A percentile compares a stretch with the other conserved stretches of the same genome.
Evolutionary conservation across 164 flowering plant genomes (phyloP).

Genomic region (Kingdonia uniflora): DNA sequence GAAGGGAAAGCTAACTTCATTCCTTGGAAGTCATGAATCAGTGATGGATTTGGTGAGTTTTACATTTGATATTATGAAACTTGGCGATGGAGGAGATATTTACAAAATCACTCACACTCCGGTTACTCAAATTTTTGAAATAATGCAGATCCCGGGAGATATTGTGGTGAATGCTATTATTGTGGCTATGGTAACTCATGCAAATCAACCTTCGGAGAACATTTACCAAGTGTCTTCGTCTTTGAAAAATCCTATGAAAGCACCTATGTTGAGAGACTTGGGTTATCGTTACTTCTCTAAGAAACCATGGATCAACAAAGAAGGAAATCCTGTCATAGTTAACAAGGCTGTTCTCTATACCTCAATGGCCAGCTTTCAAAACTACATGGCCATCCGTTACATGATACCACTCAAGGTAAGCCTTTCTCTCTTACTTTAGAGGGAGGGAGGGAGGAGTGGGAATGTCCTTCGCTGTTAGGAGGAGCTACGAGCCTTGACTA

Average conservation of each 20-base stretch:
- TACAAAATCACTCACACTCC: no score
- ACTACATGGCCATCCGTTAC: constrained; percentile 44
- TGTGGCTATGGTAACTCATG: constrained; percentile 43
- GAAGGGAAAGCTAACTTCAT: constrained; percentile 57
- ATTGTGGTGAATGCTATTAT: constrained; percentile 79
- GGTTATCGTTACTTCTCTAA: constrained; percentile 31
- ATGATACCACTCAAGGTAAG: constrained; percentile 48
- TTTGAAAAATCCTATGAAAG: constrained; percentile 27
- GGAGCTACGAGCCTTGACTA: no score
- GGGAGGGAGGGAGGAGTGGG: no score
- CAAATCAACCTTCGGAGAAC: constrained; percentile 15
- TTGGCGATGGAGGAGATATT: no score
- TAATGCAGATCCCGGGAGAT: constrained; percentile 72
- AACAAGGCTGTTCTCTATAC: constrained; percentile 15
- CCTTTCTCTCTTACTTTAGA: not conserved
- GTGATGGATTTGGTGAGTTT: constrained; percentile 45
- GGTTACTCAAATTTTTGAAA: no score
- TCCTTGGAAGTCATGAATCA: constrained; percentile 34
- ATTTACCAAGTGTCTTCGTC: constrained; percentile 73
- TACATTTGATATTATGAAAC: not conserved
- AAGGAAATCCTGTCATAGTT: constrained; percentile 48
- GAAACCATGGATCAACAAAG: constrained; percentile 41
- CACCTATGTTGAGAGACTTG: constrained; percentile 11
- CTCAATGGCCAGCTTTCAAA: constrained; percentile 35
- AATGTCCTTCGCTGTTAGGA: no score